A percentile compares a stretch with the other conserved stretches of the same genome.
phyloP scores from a whole-genome alignment of 768 basidiomycete species.

The Tricholoma sp. region DNA sequence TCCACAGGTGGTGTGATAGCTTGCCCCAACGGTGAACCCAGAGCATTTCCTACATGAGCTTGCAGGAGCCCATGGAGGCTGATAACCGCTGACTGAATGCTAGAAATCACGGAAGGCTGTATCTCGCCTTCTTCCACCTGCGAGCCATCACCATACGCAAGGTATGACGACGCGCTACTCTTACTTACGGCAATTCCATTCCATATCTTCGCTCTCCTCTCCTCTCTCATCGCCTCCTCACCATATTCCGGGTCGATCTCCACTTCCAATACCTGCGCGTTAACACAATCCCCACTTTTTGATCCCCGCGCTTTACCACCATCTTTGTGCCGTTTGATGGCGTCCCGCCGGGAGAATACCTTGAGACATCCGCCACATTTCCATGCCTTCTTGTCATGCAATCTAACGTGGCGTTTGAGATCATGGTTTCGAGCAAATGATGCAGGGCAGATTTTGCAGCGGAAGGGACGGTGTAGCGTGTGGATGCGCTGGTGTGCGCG shows the following conservation, averaged over 20 bases:
- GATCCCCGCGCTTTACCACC: conserved; percentile 46
- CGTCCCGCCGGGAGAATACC: conserved; percentile 72
- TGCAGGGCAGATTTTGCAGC: conserved; percentile 61
- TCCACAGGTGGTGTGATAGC: conserved; percentile 29
- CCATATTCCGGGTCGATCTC: conserved; percentile 39
- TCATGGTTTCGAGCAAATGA: conserved; percentile 79
- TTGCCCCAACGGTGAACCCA: conserved; percentile 38
- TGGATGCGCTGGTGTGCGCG: conserved; percentile 70
- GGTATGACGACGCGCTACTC: conserved; percentile 14
- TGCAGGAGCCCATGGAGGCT: conserved; percentile 53
- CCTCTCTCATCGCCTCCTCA: conserved; percentile 46
- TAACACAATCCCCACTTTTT: conserved; percentile 47
- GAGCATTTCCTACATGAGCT: conserved; percentile 48
- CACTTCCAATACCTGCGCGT: conserved; percentile 59
- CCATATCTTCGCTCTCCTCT: conserved; percentile 61
- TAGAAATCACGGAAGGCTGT: conserved; percentile 38
- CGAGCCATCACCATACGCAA: conserved; percentile 22
- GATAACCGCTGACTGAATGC: conserved; percentile 48
- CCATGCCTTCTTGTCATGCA: conserved; percentile 71
- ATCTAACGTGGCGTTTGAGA: conserved; percentile 67
- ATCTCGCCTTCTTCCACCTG: conserved; percentile 61
- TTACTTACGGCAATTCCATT: conserved; percentile 48
- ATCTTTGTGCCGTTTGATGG: conserved; percentile 74
- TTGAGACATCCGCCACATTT: conserved; percentile 71
- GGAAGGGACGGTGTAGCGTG: conserved; percentile 57